Base-by-base conservation (phyloP, 805 yeast genomes). In the Myxozyma neglecta region DNA sequence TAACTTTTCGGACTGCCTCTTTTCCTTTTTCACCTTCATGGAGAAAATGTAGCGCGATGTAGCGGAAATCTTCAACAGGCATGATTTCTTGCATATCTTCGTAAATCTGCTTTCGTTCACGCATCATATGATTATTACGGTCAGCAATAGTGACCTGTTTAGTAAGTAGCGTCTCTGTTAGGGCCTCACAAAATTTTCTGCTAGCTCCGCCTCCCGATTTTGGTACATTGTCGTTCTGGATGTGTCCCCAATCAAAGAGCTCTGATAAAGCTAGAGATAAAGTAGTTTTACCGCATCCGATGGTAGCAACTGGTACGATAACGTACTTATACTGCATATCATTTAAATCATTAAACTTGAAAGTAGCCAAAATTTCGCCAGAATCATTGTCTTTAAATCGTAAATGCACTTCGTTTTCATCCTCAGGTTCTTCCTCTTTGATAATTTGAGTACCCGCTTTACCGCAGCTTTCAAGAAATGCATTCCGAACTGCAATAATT, bases 211-310 rank as follows among this genome's bases (percentile, higher is more conserved):
- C 65, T 54, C 56, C 57, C 34, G 57, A 78, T 76, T 61, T 75
- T 0, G 78, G 75, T 29, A 89, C 77, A 66, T 89, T 83, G 74
- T 93, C 98, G 74, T 90, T 94, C 72, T 90, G 97, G 10, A 89
- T 78, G 68, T 86, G 88, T 0, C 82, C 86, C 87, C 96, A 87
- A 0, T 86, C 85, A 58, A 78, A 85, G 9, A 92, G 72, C 9
- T 78, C 70, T 0, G 70, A 64, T 45, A 94, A 76, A 0, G 92
- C 85, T 40, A 83, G 71, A 6, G 89, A 83, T 0, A 89, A 82
- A 0, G 97, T 90, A 0, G 97, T 91, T 71, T 94, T 94, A 7
- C 99, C 99, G 74, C 97, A 90, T 0, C 98, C 98, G 56, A 93
- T 83, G 0, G 96, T 90, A 0, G 97, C 91, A 2, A 92, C 84